These are phyloP conservation scores for Sodiomyces alkalinus DNA, from an alignment of 2,329 filamentous ascomycete species.

Conservation along the genomic window DNA sequence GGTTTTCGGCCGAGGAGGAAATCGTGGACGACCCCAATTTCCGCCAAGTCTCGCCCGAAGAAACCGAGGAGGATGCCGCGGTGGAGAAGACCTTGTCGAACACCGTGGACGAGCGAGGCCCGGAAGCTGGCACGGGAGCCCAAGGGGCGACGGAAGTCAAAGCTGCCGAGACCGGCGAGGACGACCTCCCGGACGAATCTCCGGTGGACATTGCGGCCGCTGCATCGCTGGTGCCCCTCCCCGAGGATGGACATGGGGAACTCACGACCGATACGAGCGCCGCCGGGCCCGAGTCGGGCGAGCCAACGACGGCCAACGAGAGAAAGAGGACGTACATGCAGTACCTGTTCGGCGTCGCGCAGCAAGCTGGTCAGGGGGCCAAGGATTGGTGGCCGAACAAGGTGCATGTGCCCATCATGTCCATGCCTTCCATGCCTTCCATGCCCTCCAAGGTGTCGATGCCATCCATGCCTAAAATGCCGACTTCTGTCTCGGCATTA, in stretches of 20 bases:
- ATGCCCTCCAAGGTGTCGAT: conserved; percentile 20
- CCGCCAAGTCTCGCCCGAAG: conserved; percentile 21
- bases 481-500: conserved; percentile 13
- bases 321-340: conserved; percentile 27
- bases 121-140: conserved; percentile 14
- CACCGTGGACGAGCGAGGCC: no score
- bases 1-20: conserved; percentile 33
- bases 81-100: conserved; percentile 18
- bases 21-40: conserved; percentile 32
- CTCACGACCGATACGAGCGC: conserved; percentile 15
- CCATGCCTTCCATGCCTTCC: conserved; percentile 16
- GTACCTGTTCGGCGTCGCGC: conserved; percentile 32
- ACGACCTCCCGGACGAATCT: conserved; percentile 21
- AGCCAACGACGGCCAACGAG: no score
- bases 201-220: conserved; percentile 38
- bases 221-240: conserved; percentile 31
- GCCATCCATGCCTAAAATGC: conserved; percentile 15
- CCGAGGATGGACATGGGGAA: conserved; percentile 22
- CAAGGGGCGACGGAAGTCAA: no score
- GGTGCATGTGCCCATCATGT: conserved; percentile 16
- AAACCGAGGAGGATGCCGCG: conserved; percentile 14
- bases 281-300: conserved; percentile 18
- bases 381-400: conserved; percentile 32
- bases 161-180: conserved; percentile 10
- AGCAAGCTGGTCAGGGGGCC: conserved; percentile 30